Evolutionary conservation across 1,284 basidiomycete genomes (phyloP).

Genomic region (Ceratobasidium sp.): DNA sequence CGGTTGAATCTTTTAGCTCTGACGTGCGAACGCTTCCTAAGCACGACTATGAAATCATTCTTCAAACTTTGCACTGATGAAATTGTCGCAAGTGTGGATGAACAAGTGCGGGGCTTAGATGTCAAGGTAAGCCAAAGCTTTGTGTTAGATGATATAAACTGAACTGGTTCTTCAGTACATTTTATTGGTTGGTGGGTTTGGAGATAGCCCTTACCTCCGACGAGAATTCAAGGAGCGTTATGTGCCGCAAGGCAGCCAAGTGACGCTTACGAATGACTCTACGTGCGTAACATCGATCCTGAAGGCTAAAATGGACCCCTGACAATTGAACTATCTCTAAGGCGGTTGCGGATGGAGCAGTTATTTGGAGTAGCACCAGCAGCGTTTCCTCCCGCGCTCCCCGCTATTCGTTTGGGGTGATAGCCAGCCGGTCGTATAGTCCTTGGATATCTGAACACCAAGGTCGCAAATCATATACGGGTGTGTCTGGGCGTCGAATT

Average conservation of each 20-base stretch:
- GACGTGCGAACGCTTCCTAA: background rate
- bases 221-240: constrained; percentile 22
- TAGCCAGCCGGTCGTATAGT: background rate
- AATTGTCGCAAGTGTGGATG: constrained; percentile 16
- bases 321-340: constrained; percentile 21
- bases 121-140: constrained; percentile 14
- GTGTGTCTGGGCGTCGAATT: background rate
- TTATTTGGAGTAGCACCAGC: constrained; percentile 38
- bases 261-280: constrained; percentile 43
- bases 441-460: background rate
- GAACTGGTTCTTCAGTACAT: constrained; percentile 16
- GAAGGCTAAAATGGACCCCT: background rate
- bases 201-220: constrained; percentile 43
- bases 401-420: constrained; percentile 26
- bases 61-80: constrained; percentile 24
- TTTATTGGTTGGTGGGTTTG: constrained; percentile 47
- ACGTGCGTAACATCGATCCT: constrained; percentile 21
- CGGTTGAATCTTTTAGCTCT: background rate
- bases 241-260: constrained; percentile 7
- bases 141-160: background rate
- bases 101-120: constrained; percentile 13
- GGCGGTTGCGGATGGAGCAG: constrained; percentile 47
- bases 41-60: constrained; percentile 24
- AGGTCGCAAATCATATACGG: background rate
- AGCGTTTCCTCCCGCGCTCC: constrained; percentile 39